Conservation (phyloP, 225 moss, liverwort and hornwort genomes). For the Climacium dendroides region DNA sequence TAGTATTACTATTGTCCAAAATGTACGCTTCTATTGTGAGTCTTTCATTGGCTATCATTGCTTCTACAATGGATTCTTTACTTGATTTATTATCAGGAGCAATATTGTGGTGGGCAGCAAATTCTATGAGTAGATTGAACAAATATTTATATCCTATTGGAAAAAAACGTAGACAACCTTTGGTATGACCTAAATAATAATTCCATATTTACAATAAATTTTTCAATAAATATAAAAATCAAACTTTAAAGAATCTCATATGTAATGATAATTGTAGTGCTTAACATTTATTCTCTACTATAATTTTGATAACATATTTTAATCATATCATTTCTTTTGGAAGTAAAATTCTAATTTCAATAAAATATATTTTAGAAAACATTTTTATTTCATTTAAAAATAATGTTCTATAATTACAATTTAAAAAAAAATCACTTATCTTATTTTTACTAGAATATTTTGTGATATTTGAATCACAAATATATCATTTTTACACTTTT, state of each 20-base stretch:
- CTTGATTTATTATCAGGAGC: slow-evolving; percentile 65
- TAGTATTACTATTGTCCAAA: slow-evolving; percentile 39
- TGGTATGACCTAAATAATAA: slow-evolving; percentile 6
- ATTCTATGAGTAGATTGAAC: slow-evolving; percentile 50
- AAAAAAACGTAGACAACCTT: slow-evolving; percentile 66
- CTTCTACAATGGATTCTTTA: slow-evolving; percentile 80
- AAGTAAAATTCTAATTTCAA: neutral
- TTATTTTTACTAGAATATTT: accelerated
- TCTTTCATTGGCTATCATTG: slow-evolving; percentile 79
- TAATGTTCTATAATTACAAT: too few species aligned
- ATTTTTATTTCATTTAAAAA: neutral
- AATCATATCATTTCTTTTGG: neutral
- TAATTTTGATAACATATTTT: too few species aligned
- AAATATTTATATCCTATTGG: slow-evolving; percentile 78
- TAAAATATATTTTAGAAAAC: too few species aligned
- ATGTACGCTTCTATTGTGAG: slow-evolving; percentile 57
- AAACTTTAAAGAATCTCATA: too few species aligned
- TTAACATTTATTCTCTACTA: neutral
- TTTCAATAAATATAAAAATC: too few species aligned
- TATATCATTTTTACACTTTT: neutral
- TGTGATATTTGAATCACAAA: neutral
- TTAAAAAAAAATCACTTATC: neutral
- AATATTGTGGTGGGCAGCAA: slow-evolving; percentile 53
- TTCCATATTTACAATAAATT: neutral
- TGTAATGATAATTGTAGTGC: too few species aligned